Conservation (phyloP, 331 rosid species). For the Arachis monticola region DNA sequence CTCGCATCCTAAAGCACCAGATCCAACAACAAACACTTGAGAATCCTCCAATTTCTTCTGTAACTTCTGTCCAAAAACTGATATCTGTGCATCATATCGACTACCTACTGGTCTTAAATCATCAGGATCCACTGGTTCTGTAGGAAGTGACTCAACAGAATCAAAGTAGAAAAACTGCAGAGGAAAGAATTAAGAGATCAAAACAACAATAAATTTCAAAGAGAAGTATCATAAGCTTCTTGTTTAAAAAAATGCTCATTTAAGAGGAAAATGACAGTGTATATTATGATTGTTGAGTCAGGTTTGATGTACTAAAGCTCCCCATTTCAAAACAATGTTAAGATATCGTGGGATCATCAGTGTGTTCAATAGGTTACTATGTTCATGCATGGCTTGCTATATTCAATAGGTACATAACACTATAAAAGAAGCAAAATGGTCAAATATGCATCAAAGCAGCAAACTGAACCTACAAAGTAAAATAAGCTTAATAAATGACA, state of each 20-base stretch:
- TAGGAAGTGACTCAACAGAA: conserved; percentile 92
- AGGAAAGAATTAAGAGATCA: conserved; percentile 39
- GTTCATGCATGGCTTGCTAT: neutral
- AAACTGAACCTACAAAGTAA: conserved; percentile 22
- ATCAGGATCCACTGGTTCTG: conserved; percentile 74
- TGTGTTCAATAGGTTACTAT: neutral
- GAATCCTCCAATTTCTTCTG: conserved; percentile 94
- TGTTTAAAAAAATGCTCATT: neutral
- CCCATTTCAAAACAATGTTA: neutral
- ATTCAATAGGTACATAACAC: conserved; percentile 4
- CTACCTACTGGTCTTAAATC: conserved; percentile 77
- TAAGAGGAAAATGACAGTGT: neutral
- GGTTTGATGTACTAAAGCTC: neutral
- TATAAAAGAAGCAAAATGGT: neutral
- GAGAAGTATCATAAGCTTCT: neutral
- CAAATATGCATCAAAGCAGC: conserved; percentile 10
- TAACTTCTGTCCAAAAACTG: conserved; percentile 89
- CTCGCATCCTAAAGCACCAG: conserved; percentile 98
- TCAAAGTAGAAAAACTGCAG: conserved; percentile 94
- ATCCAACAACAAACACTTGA: conserved; percentile 81
- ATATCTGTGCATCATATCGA: conserved; percentile 97
- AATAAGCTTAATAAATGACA: conserved; percentile 2
- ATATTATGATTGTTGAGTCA: neutral
- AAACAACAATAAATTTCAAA: conserved; percentile 21
- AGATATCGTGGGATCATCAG: neutral